These are phyloP conservation scores for Aspergillus sp. DNA, from an alignment of 2,329 filamentous ascomycete genomes.

Conservation along the genomic window DNA sequence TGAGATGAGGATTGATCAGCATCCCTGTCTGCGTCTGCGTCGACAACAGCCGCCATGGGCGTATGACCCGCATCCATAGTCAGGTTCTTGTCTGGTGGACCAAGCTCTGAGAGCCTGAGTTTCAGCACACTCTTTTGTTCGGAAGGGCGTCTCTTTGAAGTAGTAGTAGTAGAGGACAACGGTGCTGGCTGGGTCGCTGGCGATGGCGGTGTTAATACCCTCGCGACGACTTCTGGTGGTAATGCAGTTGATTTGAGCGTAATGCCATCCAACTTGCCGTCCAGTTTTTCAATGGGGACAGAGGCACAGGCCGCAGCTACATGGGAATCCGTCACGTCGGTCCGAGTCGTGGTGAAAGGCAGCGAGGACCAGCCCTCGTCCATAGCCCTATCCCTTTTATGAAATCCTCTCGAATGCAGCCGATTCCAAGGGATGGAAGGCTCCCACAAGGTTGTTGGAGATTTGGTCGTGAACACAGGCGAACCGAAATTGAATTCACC, in stretches of 20 bases:
- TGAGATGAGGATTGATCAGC: conserved; percentile 16
- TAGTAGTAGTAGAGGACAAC: neutral
- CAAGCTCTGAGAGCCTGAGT: conserved; percentile 30
- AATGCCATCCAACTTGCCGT: conserved; percentile 40
- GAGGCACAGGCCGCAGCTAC: conserved; percentile 30
- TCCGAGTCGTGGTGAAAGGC: conserved; percentile 6
- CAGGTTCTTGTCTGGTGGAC: conserved; percentile 32
- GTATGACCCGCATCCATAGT: conserved; percentile 38
- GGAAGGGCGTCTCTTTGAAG: conserved; percentile 11
- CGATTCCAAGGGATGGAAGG: conserved; percentile 32
- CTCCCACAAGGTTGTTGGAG: conserved; percentile 34
- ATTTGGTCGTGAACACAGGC: conserved; percentile 2
- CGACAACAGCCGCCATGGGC: conserved; percentile 34
- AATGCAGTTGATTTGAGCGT: conserved; percentile 40
- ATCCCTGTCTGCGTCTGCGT: conserved; percentile 21
- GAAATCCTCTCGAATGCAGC: conserved; percentile 37
- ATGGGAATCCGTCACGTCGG: neutral
- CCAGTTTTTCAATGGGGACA: conserved; percentile 40
- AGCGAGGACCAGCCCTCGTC: neutral
- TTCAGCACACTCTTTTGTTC: conserved; percentile 27
- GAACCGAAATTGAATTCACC: conserved; percentile 12
- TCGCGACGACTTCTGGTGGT: conserved; percentile 36
- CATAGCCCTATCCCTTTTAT: conserved; percentile 21
- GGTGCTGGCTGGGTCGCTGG: conserved; percentile 14
- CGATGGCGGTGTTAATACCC: conserved; percentile 36